Conservation (phyloP, 1,284 basidiomycete species). For the Lentinula novae-zelandiae region DNA sequence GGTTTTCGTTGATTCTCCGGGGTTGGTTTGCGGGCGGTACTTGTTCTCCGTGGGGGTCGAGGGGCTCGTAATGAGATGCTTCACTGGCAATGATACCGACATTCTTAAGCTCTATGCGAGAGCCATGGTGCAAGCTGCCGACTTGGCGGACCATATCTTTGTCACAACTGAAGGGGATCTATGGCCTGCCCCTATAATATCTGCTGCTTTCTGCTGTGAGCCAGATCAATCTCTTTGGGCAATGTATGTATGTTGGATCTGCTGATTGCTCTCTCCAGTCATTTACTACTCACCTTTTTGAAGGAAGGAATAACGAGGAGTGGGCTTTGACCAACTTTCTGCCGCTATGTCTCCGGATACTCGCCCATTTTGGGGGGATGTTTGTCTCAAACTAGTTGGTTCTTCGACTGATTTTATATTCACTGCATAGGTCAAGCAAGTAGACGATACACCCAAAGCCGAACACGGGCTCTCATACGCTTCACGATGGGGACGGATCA, state of each 20-base stretch:
- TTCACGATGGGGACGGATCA: no score
- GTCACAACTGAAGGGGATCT: neutral
- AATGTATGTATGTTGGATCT: neutral
- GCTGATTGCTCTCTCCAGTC: neutral
- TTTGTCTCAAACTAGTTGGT: neutral
- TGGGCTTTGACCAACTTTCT: neutral
- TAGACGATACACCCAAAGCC: neutral
- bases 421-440: neutral
- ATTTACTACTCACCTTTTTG: neutral
- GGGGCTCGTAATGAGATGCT: neutral
- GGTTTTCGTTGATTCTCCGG: neutral
- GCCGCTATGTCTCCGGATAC: neutral
- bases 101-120: neutral
- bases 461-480: neutral
- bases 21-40: neutral
- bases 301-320: neutral
- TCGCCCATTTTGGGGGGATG: neutral
- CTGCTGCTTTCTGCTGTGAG: neutral
- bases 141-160: neutral
- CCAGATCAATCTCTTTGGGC: neutral
- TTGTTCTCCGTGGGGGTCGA: neutral
- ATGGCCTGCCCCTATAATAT: neutral
- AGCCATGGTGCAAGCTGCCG: neutral
- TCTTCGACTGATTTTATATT: neutral
- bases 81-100: neutral